Evolutionary conservation across 2,329 filamentous ascomycete genomes (phyloP).

Genomic region (Colletotrichum sp.): DNA sequence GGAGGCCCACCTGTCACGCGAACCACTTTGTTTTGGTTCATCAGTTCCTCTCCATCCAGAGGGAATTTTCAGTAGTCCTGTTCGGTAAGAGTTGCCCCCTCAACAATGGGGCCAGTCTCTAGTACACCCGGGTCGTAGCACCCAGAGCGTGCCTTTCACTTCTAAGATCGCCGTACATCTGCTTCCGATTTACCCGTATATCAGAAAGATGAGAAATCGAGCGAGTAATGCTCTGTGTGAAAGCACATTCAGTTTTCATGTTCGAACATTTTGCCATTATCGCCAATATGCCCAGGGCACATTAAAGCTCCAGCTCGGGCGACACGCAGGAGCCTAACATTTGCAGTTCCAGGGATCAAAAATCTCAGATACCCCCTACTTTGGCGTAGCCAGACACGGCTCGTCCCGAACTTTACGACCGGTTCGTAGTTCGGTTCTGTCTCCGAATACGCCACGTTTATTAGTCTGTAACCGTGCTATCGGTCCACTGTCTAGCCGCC

Average conservation of each 20-base stretch:
- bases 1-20: neutral
- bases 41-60: neutral
- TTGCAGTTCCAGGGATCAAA: neutral
- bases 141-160: neutral
- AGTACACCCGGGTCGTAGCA: neutral
- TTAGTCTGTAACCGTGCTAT: neutral
- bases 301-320: neutral
- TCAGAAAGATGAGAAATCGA: neutral
- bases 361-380: neutral
- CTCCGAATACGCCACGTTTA: neutral
- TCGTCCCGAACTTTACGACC: neutral
- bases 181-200: neutral
- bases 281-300: neutral
- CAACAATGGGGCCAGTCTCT: neutral
- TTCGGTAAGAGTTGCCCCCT: neutral
- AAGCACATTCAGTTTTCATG: neutral
- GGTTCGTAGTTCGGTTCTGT: neutral
- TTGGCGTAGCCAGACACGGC: neutral
- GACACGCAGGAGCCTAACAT: neutral
- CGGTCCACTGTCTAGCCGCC: neutral
- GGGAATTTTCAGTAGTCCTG: neutral
- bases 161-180: neutral
- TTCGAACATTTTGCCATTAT: neutral
- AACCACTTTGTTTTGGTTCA: neutral
- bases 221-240: accelerated